Evolutionary conservation across 208 protist species (phyloP).

Genomic region (Crithidia acanthocephali): DNA sequence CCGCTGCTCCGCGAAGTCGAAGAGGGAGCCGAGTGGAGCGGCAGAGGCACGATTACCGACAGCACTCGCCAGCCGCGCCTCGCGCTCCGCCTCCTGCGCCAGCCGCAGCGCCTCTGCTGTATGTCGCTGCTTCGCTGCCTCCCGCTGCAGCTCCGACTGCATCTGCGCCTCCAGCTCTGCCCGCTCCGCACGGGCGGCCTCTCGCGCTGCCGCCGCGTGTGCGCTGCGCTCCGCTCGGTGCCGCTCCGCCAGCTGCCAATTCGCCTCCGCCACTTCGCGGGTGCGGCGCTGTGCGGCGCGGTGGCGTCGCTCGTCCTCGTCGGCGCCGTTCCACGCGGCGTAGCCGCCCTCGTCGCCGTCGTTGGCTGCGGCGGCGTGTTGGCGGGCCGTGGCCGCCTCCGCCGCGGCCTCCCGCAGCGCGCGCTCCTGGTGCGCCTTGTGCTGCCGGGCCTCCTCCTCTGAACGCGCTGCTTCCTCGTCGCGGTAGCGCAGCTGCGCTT

Average conservation of each 20-base stretch:
- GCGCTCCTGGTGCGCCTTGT: constrained; percentile 24
- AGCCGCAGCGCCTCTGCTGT: constrained; percentile 20
- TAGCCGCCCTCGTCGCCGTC: background rate
- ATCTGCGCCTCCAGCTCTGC: constrained; percentile 12
- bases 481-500: constrained; percentile 20
- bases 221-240: constrained; percentile 23
- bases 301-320: constrained; percentile 26
- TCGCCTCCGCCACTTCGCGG: constrained; percentile 26
- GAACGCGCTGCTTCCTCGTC: constrained; percentile 12
- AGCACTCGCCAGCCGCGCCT: background rate
- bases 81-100: constrained; percentile 22
- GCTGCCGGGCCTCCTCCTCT: constrained; percentile 13
- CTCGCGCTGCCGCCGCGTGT: constrained; percentile 1
- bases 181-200: constrained; percentile 1
- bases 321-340: constrained; percentile 10
- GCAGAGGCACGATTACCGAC: background rate
- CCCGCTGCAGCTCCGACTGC: constrained; percentile 5
- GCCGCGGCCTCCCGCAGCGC: constrained; percentile 20
- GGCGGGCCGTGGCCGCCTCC: background rate
- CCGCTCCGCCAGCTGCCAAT: constrained; percentile 10
- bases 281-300: constrained; percentile 8
- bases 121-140: constrained; percentile 17
- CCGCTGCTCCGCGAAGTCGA: constrained; percentile 29
- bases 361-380: constrained; percentile 1
- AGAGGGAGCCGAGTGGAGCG: constrained; percentile 16